Percentiles rank a stretch among this genome's conserved stretches.
These are phyloP conservation scores for Fragaria iinumae DNA, from an alignment of 306 rosid genomes.

Conservation along the genomic window DNA sequence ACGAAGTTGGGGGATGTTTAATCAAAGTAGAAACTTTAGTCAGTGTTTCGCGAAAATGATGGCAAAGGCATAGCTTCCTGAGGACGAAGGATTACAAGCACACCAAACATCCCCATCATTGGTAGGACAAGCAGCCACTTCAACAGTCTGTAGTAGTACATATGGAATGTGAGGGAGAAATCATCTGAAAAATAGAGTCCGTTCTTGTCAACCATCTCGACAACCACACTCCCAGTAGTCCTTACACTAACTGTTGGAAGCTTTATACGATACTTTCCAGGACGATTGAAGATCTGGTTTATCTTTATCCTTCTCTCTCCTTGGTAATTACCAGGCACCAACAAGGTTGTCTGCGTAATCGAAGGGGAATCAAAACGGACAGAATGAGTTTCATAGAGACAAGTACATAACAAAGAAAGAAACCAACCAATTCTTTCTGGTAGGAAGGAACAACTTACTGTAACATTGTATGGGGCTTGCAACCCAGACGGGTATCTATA, in stretches of 20 bases:
- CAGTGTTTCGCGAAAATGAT: slow-evolving; percentile 82
- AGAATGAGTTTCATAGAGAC: slow-evolving; percentile 8
- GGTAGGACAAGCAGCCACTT: slow-evolving; percentile 97
- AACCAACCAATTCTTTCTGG: neutral
- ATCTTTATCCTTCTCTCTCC: slow-evolving; percentile 84
- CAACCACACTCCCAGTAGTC: slow-evolving; percentile 86
- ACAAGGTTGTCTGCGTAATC: slow-evolving; percentile 66
- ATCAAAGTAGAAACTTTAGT: slow-evolving; percentile 35
- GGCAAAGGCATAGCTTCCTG: slow-evolving; percentile 92
- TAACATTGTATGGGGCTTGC: slow-evolving; percentile 89
- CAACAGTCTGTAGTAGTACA: slow-evolving; percentile 89
- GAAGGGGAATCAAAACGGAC: slow-evolving; percentile 8
- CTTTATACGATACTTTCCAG: slow-evolving; percentile 77
- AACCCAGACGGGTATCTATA: slow-evolving; percentile 85
- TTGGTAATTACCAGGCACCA: slow-evolving; percentile 97
- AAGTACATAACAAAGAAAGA: slow-evolving; percentile 9
- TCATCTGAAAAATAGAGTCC: slow-evolving; percentile 89
- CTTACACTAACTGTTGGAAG: slow-evolving; percentile 84
- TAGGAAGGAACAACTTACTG: slow-evolving; percentile 43
- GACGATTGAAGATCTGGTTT: slow-evolving; percentile 54
- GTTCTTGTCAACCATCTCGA: slow-evolving; percentile 96
- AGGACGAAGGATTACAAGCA: slow-evolving; percentile 87
- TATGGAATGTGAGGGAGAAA: slow-evolving; percentile 94
- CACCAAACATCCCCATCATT: slow-evolving; percentile 89
- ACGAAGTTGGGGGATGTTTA: neutral